phyloP scores from a whole-genome alignment of 2,329 filamentous ascomycete species.

The Neopestalotiopsis sp. region DNA sequence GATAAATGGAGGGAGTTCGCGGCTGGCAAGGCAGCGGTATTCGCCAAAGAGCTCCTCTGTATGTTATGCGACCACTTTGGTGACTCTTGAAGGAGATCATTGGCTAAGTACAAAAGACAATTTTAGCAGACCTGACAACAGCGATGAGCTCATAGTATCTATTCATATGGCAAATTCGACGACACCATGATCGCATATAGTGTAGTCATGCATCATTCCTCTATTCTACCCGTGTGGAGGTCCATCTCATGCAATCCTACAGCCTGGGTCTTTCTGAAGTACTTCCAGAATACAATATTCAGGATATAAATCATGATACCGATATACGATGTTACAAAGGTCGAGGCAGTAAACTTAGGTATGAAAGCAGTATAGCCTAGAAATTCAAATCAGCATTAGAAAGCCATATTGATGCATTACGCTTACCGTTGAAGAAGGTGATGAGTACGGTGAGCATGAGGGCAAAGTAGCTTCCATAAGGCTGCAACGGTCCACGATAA shows the following conservation, averaged over 20 bases:
- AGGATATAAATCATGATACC: background rate
- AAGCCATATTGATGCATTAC: background rate
- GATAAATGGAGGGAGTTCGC: too few relatives aligned
- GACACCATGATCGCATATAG: too few relatives aligned
- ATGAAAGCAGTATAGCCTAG: background rate
- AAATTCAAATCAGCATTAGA: background rate
- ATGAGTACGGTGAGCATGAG: constrained; percentile 42
- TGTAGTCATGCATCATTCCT: too few relatives aligned
- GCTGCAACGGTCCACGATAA: constrained; percentile 62
- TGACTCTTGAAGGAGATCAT: too few relatives aligned
- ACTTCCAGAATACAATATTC: background rate
- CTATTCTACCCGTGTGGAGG: background rate
- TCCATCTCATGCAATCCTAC: background rate
- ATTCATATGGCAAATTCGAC: too few relatives aligned
- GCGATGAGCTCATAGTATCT: too few relatives aligned
- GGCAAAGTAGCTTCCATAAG: constrained; percentile 55
- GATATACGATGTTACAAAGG: background rate
- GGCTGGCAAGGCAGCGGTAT: too few relatives aligned
- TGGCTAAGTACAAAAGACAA: too few relatives aligned
- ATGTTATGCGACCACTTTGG: too few relatives aligned
- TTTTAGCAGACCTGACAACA: too few relatives aligned
- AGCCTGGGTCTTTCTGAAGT: background rate
- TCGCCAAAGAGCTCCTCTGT: too few relatives aligned
- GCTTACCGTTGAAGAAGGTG: constrained; percentile 54
- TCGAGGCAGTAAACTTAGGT: background rate